Evolutionary conservation across 495 filamentous ascomycete genomes (phyloP), one percentile per base, ranked within the genome.

Genomic region (Podospora pseudocomata): DNA sequence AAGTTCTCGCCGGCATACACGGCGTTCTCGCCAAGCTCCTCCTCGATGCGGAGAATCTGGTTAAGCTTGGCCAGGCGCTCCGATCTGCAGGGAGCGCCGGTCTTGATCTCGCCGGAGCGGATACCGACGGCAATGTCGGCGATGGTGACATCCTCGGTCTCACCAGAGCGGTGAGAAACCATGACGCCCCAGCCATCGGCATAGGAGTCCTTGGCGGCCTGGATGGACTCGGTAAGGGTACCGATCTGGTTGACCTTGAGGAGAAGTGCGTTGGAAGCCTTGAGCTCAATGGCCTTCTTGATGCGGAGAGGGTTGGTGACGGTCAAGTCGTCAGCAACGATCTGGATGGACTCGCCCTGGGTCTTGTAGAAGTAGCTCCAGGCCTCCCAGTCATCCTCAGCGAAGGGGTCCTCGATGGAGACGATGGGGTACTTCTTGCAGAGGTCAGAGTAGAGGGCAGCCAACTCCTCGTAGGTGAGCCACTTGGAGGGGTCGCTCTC

Each of bases 331-430:
- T 91, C 96, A 84, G 90, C 96, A 70, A 99, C 96, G 79, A 99
- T 93, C 87, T 99, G 96, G 88, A 94, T 94, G 9, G 39, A 9
- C 39, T 49, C 39, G 83, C 97, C 89, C 73, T 92, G 92, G 76
- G 91, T 94, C 89, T 97, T 97, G 92, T 90, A 97, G 89, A 98
- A 99, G 91, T 99, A 96, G 89, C 91, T 94, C 96, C 96, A 99
- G 72, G 96, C 96, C 87, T 98, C 95, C 96, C 88, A 90, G 81
- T 90, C 88, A 73, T 88, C 86, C 84, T 90, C 87, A 58, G 88
- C 88, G 75, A 90, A 90, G 70, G 88, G 88, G 70, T 90, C 88
- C 80, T 90, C 88, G 66, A 90, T 88, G 75, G 80, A 82, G 80
- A 98, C 92, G 79, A 99, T 99, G 75, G 96, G 96, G 87, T 99